Evolutionary conservation across 768 basidiomycete genomes (phyloP).

Genomic region (Tulasnella sp.): DNA sequence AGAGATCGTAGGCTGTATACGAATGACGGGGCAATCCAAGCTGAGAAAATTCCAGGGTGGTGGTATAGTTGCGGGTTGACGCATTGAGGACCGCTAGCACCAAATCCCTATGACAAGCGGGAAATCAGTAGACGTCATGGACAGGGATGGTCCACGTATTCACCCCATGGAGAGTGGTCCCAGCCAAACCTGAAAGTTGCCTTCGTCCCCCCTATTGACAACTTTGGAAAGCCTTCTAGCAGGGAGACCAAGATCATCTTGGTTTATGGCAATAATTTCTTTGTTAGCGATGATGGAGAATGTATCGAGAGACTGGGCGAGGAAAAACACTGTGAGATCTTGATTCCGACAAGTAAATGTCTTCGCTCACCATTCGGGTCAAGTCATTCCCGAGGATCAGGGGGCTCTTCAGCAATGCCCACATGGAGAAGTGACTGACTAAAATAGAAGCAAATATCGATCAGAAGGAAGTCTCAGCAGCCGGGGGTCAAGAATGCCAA

Average conservation of each 20-base stretch:
- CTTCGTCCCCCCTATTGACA: constrained; percentile 32
- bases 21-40: not conserved
- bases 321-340: not conserved
- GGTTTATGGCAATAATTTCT: constrained; percentile 41
- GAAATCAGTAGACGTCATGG: not conserved
- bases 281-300: constrained; percentile 43
- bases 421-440: constrained; percentile 51
- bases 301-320: constrained; percentile 39
- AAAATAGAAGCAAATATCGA: not conserved
- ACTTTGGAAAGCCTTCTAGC: constrained; percentile 27
- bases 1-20: not conserved
- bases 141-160: not conserved
- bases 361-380: constrained; percentile 39
- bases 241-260: constrained; percentile 39
- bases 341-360: not conserved
- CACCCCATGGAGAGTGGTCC: constrained; percentile 40
- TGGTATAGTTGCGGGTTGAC: not conserved
- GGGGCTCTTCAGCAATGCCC: constrained; percentile 51
- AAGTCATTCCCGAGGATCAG: constrained; percentile 45
- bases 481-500: constrained; percentile 19
- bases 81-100: not conserved
- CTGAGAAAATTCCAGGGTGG: not conserved
- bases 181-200: constrained; percentile 39
- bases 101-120: not conserved
- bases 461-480: not conserved